Evolutionary conservation across 352 stramenopile species (phyloP).

Genomic region (Saprolegnia diclina): DNA sequence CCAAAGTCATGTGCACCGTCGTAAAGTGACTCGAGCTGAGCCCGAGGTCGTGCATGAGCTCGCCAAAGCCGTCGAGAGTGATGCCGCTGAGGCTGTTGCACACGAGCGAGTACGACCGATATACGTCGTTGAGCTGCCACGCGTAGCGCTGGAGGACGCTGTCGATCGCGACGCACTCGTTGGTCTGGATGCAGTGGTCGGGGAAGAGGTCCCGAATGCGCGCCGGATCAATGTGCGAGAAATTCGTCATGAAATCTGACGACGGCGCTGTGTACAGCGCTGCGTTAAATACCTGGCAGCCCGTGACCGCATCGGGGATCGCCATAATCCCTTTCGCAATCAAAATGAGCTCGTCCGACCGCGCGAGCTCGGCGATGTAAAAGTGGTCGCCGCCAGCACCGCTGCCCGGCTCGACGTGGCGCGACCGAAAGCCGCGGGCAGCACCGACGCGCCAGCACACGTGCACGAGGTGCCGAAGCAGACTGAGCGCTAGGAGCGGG

Average conservation of each 20-base stretch:
- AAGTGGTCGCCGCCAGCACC: not conserved
- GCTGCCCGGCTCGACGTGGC: not conserved
- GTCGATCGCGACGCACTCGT: conserved; percentile 11
- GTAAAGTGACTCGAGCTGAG: conserved; percentile 13
- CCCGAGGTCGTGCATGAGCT: conserved; percentile 7
- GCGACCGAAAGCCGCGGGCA: not conserved
- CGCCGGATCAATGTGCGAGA: not conserved
- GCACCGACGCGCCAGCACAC: conserved; percentile 3
- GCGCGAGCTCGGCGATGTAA: conserved; percentile 7
- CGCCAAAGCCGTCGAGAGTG: conserved; percentile 7
- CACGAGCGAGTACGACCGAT: conserved; percentile 24
- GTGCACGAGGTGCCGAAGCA: not conserved
- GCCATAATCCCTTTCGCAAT: conserved; percentile 23
- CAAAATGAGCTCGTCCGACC: conserved; percentile 20
- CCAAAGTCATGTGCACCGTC: not conserved
- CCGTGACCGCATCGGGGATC: not conserved
- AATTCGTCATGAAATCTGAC: not conserved
- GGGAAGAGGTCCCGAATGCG: conserved; percentile 15
- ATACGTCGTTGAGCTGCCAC: conserved; percentile 19
- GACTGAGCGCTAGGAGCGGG: not conserved
- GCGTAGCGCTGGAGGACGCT: conserved; percentile 15
- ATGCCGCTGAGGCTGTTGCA: conserved; percentile 10
- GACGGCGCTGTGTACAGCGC: not conserved
- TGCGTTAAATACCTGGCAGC: conserved; percentile 4
- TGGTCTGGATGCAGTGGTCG: not conserved